Evolutionary conservation across 2,329 filamentous ascomycete genomes (phyloP).

Genomic region (Aspergillus texensis): DNA sequence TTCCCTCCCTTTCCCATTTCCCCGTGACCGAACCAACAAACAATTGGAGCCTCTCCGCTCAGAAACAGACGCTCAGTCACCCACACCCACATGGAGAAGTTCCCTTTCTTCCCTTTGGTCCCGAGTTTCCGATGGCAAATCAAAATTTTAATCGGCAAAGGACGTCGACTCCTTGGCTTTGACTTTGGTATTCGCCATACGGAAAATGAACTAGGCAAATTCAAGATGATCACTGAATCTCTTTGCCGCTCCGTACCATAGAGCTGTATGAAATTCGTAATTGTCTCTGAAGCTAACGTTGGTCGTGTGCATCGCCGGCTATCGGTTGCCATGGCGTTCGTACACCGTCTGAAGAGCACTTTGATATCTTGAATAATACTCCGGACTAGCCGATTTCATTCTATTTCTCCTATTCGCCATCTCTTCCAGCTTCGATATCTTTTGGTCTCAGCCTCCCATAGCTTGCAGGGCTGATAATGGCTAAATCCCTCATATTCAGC

Average conservation of each 20-base stretch:
- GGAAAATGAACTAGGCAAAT: background rate
- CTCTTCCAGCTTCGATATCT: background rate
- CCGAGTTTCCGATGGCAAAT: constrained; percentile 35
- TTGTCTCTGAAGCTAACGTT: background rate
- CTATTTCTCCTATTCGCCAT: constrained; percentile 2
- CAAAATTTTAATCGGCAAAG: constrained; percentile 1
- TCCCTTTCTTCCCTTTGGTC: constrained; percentile 26
- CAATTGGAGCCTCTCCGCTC: constrained; percentile 22
- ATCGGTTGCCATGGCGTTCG: constrained; percentile 12
- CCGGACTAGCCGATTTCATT: background rate
- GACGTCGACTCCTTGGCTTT: background rate
- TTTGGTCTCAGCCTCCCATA: background rate
- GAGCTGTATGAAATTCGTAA: background rate
- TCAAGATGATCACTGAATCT: background rate
- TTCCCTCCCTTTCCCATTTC: constrained; percentile 12
- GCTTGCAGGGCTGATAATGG: background rate
- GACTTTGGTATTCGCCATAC: background rate
- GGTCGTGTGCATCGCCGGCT: constrained; percentile 2
- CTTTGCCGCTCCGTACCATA: background rate
- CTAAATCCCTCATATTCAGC: constrained; percentile 1
- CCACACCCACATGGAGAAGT: constrained; percentile 29
- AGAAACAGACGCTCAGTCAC: constrained; percentile 6
- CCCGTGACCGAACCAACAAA: constrained; percentile 19
- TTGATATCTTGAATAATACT: constrained; percentile 1
- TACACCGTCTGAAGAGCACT: background rate